Conservation (phyloP, 805 yeast species). For the Teunomyces stri region DNA sequence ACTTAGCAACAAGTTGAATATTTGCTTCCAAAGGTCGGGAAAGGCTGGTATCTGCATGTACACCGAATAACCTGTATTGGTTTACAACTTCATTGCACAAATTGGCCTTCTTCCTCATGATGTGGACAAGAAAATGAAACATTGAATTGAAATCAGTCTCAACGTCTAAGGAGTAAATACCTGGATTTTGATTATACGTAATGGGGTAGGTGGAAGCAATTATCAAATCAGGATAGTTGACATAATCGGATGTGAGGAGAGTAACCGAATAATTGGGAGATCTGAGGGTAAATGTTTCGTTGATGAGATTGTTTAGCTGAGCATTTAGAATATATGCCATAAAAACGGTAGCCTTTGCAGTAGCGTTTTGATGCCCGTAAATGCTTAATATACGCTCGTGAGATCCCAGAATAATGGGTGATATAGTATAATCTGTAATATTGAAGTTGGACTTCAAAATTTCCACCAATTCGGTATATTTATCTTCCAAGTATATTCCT, state of each 20-base stretch:
- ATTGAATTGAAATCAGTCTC: conserved; percentile 6
- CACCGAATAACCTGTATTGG: conserved; percentile 9
- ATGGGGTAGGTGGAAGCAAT: neutral
- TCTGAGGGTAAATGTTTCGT: conserved; percentile 29
- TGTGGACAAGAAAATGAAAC: conserved; percentile 5
- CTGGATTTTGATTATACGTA: neutral
- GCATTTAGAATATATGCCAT: conserved; percentile 24
- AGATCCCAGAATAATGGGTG: conserved; percentile 20
- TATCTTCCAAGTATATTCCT: conserved; percentile 20
- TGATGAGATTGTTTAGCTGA: conserved; percentile 24
- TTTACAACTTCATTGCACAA: conserved; percentile 10
- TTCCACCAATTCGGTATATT: conserved; percentile 9
- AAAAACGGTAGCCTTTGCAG: conserved; percentile 25
- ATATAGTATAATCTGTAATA: conserved; percentile 19
- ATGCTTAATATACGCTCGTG: conserved; percentile 32
- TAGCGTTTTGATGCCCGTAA: conserved; percentile 21
- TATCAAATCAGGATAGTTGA: neutral
- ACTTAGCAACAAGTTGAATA: neutral
- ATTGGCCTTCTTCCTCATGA: conserved; percentile 4
- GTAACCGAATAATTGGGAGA: conserved; percentile 25
- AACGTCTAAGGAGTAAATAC: conserved; percentile 1
- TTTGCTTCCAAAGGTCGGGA: conserved; percentile 7
- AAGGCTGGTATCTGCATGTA: conserved; percentile 10
- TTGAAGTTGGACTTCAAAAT: conserved; percentile 19
- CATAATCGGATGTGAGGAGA: neutral